Evolutionary conservation across 2,329 filamentous ascomycete genomes (phyloP).

Genomic region (Rhinocladiella similis): DNA sequence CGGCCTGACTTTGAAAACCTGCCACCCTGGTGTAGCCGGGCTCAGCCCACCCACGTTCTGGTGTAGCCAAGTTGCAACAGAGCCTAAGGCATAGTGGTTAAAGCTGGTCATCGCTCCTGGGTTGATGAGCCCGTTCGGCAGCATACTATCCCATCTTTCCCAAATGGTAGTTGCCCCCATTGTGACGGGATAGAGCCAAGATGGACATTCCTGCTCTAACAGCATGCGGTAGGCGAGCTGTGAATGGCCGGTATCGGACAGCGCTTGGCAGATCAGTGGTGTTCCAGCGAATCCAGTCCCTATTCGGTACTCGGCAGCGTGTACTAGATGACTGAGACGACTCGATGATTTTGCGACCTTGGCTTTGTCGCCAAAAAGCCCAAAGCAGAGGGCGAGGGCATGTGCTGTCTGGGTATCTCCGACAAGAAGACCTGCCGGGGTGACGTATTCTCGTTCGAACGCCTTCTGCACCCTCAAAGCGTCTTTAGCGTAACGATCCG

Average conservation of each 20-base stretch:
- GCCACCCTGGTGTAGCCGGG: conserved; percentile 35
- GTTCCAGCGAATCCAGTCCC: conserved; percentile 40
- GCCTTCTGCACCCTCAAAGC: conserved; percentile 24
- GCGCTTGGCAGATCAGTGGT: conserved; percentile 33
- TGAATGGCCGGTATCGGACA: conserved; percentile 28
- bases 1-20: conserved; percentile 32
- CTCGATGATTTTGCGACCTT: conserved; percentile 24
- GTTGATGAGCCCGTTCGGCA: conserved; percentile 41
- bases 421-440: conserved; percentile 31
- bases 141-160: conserved; percentile 47
- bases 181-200: conserved; percentile 42
- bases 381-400: conserved; percentile 32
- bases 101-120: conserved; percentile 45
- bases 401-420: conserved; percentile 37
- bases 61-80: conserved; percentile 43
- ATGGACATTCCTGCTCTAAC: conserved; percentile 36
- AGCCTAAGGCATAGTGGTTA: conserved; percentile 46
- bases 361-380: conserved; percentile 24
- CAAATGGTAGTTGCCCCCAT: conserved; percentile 47
- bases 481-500: conserved; percentile 28
- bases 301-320: conserved; percentile 32
- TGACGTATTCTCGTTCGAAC: conserved; percentile 36
- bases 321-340: conserved; percentile 30
- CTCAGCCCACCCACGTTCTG: conserved; percentile 35
- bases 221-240: conserved; percentile 43